Base-by-base conservation (phyloP, 1,284 basidiomycete genomes). In the Phenoliferia sp. region DNA sequence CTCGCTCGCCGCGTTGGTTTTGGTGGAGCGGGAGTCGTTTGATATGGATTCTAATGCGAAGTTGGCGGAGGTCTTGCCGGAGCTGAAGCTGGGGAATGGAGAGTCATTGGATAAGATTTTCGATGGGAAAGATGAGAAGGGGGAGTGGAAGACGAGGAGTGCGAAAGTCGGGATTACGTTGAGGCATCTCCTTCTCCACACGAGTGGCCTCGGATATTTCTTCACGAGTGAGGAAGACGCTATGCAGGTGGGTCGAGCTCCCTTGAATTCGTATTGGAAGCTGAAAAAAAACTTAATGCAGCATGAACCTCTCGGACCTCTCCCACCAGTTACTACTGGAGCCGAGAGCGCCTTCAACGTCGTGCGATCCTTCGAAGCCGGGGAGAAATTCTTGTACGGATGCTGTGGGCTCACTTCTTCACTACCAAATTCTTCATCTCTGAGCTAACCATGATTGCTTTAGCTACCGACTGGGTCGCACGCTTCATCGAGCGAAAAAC, bases 381-480 rank as follows among this genome's bases (percentile, higher is more conserved):
- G 65, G 2, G 36, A 50, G n/a, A 44, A 31, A 2, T 67, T 55
- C 52, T 12, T 34, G 59, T 67, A 28, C 39, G 68, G 32, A 10
- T 31, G 26, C 4, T 26, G 33, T 26, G 12, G 2, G 52, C 35
- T 5, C 17, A 31, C 17, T 12, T 10, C 4, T n/a, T 17, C 5
- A 44, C 33, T 64, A 3, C 28, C 22, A 32, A 54, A 1, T 32
- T 10, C 57, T 48, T 19, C 16, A 3, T 39, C 32, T 44, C 17
- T n/a, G 35, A 33, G 35, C 29, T 7, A 39, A 3, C 32, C 19
- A 2, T 17, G 29, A 19, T 33, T 17, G 9, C 29, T 10, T 10
- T 50, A 29, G 26, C 28, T 0, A 77, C 79, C 35, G 80, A 81
- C 64, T 79, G 76, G 76, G 73, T 75, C 35, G 79, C 76, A 50